A percentile compares a stretch with the other conserved stretches of the same genome.
phyloP scores from a whole-genome alignment of 768 basidiomycete species.

The Lactifluus subvellereus region DNA sequence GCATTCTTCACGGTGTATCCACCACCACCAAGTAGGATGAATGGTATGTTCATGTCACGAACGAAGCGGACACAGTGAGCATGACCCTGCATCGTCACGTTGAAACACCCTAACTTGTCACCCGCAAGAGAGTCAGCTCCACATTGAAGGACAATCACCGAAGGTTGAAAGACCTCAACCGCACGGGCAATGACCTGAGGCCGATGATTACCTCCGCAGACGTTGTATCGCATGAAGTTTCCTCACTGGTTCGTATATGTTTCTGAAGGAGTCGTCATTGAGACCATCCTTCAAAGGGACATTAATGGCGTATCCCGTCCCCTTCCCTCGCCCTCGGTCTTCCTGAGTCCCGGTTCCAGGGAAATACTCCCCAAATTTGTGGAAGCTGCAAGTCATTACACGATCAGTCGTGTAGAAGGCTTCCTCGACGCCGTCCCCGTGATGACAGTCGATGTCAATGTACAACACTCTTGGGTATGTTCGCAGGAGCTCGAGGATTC shows the following conservation, averaged over 20 bases:
- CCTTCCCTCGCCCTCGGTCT: slow-evolving; percentile 77
- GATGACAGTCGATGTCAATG: slow-evolving; percentile 97
- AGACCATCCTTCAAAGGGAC: slow-evolving; percentile 93
- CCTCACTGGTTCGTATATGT: slow-evolving; percentile 88
- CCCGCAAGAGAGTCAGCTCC: slow-evolving; percentile 94
- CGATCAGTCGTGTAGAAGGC: slow-evolving; percentile 97
- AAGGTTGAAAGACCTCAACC: slow-evolving; percentile 82
- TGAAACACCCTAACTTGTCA: slow-evolving; percentile 95
- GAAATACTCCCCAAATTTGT: slow-evolving; percentile 96
- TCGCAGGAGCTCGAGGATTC: slow-evolving; percentile 88
- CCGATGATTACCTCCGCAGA: not conserved
- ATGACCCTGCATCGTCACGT: slow-evolving; percentile 93
- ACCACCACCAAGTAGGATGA: slow-evolving; percentile 90
- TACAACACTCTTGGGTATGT: slow-evolving; percentile 84
- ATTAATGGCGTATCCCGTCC: slow-evolving; percentile 87
- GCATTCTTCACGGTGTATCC: slow-evolving; percentile 98
- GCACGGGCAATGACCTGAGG: slow-evolving; percentile 73
- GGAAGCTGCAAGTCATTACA: slow-evolving; percentile 96
- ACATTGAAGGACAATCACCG: slow-evolving; percentile 87
- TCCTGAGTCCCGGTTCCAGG: slow-evolving; percentile 85
- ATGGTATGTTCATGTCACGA: slow-evolving; percentile 72
- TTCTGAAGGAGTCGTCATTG: slow-evolving; percentile 79
- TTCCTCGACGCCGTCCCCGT: slow-evolving; percentile 98
- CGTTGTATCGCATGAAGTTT: not conserved
- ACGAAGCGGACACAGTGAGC: slow-evolving; percentile 87